Percentiles rank a stretch among this genome's conserved stretches.
These are phyloP conservation scores for Strobilomyces echinocephalus DNA, from an alignment of 768 basidiomycete species.

Conservation along the genomic window DNA sequence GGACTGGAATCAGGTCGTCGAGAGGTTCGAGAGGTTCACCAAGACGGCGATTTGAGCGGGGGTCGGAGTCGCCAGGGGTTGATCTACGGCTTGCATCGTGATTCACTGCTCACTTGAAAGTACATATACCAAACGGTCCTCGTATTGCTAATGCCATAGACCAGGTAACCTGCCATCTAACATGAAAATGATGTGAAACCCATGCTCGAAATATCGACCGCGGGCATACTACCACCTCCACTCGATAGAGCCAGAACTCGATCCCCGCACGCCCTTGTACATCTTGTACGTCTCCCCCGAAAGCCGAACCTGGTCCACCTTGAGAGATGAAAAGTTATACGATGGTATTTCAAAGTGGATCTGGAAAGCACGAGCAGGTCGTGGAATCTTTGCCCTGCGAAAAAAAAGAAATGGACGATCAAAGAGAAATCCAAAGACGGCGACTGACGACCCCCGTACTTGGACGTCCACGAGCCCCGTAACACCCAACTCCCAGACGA, in stretches of 20 bases:
- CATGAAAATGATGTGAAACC: background rate
- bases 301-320: constrained; percentile 80
- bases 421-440: background rate
- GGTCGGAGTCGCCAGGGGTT: background rate
- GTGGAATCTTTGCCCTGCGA: constrained; percentile 38
- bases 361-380: constrained; percentile 73
- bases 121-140: constrained; percentile 12
- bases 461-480: constrained; percentile 71
- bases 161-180: background rate
- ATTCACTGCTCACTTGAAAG: constrained; percentile 23
- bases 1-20: constrained; percentile 63
- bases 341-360: constrained; percentile 66
- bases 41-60: constrained; percentile 7
- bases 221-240: constrained; percentile 28
- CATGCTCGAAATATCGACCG: too few species aligned
- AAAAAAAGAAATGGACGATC: constrained; percentile 7
- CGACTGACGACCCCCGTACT: constrained; percentile 37
- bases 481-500: constrained; percentile 69
- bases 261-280: constrained; percentile 83
- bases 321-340: constrained; percentile 73
- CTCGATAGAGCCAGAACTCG: constrained; percentile 30
- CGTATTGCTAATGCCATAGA: background rate
- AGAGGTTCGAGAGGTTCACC: constrained; percentile 27
- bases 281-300: constrained; percentile 82
- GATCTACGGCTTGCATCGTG: constrained; percentile 10